Conservation (phyloP, 2,329 filamentous ascomycete species). For the Hypomyces perniciosus region DNA sequence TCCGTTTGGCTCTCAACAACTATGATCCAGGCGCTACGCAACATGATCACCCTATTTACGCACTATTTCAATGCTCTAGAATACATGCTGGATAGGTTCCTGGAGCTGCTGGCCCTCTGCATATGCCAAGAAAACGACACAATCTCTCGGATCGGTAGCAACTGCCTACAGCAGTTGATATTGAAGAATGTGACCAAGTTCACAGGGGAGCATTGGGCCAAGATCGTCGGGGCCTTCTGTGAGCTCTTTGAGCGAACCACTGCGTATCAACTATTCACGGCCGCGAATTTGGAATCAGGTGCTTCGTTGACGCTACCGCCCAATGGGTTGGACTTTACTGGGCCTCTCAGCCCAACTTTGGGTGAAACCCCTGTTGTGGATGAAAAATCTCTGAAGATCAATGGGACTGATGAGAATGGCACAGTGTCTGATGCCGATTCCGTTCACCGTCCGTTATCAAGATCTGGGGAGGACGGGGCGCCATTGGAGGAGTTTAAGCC, state of each 20-base stretch:
- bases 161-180: conserved; percentile 94
- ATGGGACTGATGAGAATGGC: conserved; percentile 42
- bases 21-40: conserved; percentile 96
- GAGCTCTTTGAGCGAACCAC: conserved; percentile 93
- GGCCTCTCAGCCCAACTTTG: conserved; percentile 35
- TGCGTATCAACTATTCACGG: conserved; percentile 89
- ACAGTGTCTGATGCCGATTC: conserved; percentile 28
- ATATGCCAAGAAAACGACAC: conserved; percentile 99
- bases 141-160: conserved; percentile 94
- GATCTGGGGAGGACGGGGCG: conserved; percentile 32
- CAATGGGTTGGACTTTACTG: conserved; percentile 47
- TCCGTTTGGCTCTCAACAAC: conserved; percentile 99
- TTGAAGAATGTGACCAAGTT: conserved; percentile 96
- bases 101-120: conserved; percentile 88
- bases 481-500: conserved; percentile 84
- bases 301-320: conserved; percentile 45
- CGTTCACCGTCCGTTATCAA: conserved; percentile 22
- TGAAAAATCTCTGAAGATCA: conserved; percentile 56
- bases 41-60: conserved; percentile 98
- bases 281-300: conserved; percentile 54
- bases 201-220: conserved; percentile 77
- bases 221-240: conserved; percentile 93
- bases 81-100: conserved; percentile 96
- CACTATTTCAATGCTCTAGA: conserved; percentile 96
- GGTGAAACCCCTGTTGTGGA: conserved; percentile 36